phyloP scores from a whole-genome alignment of 495 filamentous ascomycete species.

The Lichenothelia convexa region DNA sequence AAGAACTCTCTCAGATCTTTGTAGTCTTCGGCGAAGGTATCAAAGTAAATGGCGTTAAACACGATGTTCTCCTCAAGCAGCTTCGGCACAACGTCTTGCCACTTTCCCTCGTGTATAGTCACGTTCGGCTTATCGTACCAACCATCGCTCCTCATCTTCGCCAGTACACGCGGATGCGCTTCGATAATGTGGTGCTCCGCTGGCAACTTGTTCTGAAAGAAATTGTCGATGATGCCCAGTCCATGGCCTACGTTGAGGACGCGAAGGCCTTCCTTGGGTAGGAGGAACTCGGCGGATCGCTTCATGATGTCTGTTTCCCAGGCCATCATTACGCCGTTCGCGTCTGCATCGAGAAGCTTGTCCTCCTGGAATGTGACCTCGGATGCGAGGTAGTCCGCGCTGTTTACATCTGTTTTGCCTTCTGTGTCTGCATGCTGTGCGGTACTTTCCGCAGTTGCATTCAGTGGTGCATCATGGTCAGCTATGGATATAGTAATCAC shows the following conservation, averaged over 20 bases:
- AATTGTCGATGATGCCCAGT: slow-evolving; percentile 86
- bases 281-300: slow-evolving; percentile 45
- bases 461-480: not conserved
- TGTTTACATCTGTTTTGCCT: slow-evolving; percentile 21
- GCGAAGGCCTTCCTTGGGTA: slow-evolving; percentile 39
- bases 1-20: slow-evolving; percentile 72
- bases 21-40: slow-evolving; percentile 93
- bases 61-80: slow-evolving; percentile 49
- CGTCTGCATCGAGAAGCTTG: slow-evolving; percentile 58
- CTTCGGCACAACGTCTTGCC: slow-evolving; percentile 64
- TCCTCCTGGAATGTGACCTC: slow-evolving; percentile 53
- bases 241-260: slow-evolving; percentile 89
- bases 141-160: slow-evolving; percentile 41
- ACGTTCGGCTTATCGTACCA: slow-evolving; percentile 50
- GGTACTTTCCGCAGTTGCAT: not conserved
- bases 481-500: not conserved
- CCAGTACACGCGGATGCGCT: slow-evolving; percentile 69
- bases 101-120: slow-evolving; percentile 50
- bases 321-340: slow-evolving; percentile 93
- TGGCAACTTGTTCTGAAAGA: slow-evolving; percentile 55
- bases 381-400: slow-evolving; percentile 58
- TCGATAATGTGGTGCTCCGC: slow-evolving; percentile 63
- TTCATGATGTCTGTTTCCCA: slow-evolving; percentile 92
- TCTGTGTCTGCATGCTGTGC: slow-evolving; percentile 4
- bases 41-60: slow-evolving; percentile 93